Percentiles rank a stretch among this genome's conserved stretches.
Evolutionary conservation across 179 eudicot genomes (phyloP).

Genomic region (Drosera spatulata): DNA sequence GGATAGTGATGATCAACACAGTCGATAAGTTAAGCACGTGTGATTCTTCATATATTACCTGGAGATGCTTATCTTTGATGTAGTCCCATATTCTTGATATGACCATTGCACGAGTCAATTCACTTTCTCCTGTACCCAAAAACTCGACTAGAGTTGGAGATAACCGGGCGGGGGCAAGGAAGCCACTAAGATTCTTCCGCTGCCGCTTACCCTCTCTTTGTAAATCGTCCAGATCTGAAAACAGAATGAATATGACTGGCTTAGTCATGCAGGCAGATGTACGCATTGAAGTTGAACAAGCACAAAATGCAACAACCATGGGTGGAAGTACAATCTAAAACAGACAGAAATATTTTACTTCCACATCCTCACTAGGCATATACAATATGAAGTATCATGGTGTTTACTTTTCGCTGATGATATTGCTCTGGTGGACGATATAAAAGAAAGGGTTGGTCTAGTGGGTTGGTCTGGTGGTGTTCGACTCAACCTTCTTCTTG

Average conservation of each 20-base stretch:
- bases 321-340: too few relatives aligned
- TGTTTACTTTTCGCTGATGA: too few relatives aligned
- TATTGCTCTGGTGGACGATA: too few relatives aligned
- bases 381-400: too few relatives aligned
- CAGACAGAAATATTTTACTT: too few relatives aligned
- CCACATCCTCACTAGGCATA: too few relatives aligned
- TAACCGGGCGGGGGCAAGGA: constrained; percentile 62
- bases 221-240: constrained; percentile 41
- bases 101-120: constrained; percentile 55
- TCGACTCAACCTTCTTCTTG: too few relatives aligned
- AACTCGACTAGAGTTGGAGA: constrained; percentile 74
- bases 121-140: constrained; percentile 78
- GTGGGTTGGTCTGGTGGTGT: too few relatives aligned
- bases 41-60: constrained; percentile 25
- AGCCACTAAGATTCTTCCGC: constrained; percentile 53
- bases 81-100: constrained; percentile 81
- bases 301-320: neutral
- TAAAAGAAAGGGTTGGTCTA: too few relatives aligned
- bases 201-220: constrained; percentile 40
- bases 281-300: neutral
- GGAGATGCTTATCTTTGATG: constrained; percentile 65
- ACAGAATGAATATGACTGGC: neutral
- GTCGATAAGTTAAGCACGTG: too few relatives aligned
- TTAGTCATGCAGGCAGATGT: neutral
- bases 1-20: too few relatives aligned